Evolutionary conservation across 108 stramenopile species (phyloP), one percentile per base, ranked within the genome.

Genomic region (Skeletonema grethae): DNA sequence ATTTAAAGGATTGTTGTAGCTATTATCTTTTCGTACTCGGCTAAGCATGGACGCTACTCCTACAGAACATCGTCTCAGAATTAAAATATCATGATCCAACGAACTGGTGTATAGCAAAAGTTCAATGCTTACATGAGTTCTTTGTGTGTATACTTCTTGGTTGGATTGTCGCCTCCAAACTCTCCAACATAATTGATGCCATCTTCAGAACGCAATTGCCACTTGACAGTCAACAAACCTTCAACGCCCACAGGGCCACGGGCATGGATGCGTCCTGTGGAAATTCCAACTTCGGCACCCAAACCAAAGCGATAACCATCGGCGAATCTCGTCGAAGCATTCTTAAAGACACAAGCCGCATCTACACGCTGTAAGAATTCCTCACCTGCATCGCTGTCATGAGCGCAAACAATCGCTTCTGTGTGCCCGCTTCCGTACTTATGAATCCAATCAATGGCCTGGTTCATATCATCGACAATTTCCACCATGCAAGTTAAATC

Each of bases 281-380:
- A 93, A 55, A 99, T 97, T 9, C 99, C 99, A 55, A 98, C 96
- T 77, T 99, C 99, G 1, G 93, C 99, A 43, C 99, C 99, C 39
- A 99, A 65, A 15, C 99, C 99, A 84, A 98, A 99, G 7, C 99
- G 87, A 84, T 86, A 98, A 5, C 99, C 99, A 84, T 99, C 99
- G 6, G 97, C 93, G 83, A 98, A 99, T 36, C 99, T 86, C 1
- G 98, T 98, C 3, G 94, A 96, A 12, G 97, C 96, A 82, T 99
- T 99, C 80, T 98, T 95, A 85, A 98, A 98, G 15, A 98, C 98
- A 73, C 97, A 97, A 36, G 99, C 98, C 25, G 96, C 91, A 85
- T 97, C 97, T 18, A 97, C 97, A 34, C 85, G 67, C 43, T 83
- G 69, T n/a, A 97, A 76, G 79, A 98, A 99, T 53, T 84, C 83